Conservation (phyloP, 2,329 filamentous ascomycete genomes). For the Pseudogymnoascus sp. region DNA sequence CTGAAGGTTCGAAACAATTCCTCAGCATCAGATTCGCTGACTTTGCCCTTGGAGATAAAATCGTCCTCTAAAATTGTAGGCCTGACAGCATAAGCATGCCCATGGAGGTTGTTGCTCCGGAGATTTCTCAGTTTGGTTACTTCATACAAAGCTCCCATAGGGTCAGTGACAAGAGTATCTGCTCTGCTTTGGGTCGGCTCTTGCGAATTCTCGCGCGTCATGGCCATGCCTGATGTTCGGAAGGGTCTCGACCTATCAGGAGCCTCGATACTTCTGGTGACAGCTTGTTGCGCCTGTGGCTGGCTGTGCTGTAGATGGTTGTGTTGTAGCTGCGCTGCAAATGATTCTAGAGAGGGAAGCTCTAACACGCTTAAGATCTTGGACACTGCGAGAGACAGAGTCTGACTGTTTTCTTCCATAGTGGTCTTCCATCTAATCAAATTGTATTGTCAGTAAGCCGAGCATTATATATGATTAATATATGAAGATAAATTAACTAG, state of each 20-base stretch:
- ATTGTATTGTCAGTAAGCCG: background rate
- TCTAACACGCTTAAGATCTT: conserved; percentile 39
- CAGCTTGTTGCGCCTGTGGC: conserved; percentile 14
- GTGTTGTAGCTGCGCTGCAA: conserved; percentile 13
- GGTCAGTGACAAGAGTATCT: conserved; percentile 27
- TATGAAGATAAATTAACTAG: background rate
- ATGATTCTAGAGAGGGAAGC: conserved; percentile 37
- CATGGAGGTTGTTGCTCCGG: conserved; percentile 31
- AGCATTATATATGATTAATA: background rate
- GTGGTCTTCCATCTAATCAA: conserved; percentile 39
- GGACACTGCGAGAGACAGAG: conserved; percentile 40
- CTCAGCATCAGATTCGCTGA: conserved; percentile 42
- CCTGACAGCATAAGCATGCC: conserved; percentile 28
- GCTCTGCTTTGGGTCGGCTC: conserved; percentile 29
- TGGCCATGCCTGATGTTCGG: conserved; percentile 35
- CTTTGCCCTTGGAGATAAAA: conserved; percentile 44
- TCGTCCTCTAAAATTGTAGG: conserved; percentile 35
- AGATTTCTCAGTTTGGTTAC: conserved; percentile 44
- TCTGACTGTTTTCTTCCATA: conserved; percentile 36
- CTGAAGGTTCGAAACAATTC: conserved; percentile 44
- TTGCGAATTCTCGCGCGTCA: conserved; percentile 39
- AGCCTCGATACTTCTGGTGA: background rate
- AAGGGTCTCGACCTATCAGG: conserved; percentile 22
- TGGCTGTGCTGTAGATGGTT: conserved; percentile 14
- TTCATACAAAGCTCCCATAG: conserved; percentile 49